Conservation (phyloP, 2,329 filamentous ascomycete genomes). For the Ceratocystis diversiconidia region DNA sequence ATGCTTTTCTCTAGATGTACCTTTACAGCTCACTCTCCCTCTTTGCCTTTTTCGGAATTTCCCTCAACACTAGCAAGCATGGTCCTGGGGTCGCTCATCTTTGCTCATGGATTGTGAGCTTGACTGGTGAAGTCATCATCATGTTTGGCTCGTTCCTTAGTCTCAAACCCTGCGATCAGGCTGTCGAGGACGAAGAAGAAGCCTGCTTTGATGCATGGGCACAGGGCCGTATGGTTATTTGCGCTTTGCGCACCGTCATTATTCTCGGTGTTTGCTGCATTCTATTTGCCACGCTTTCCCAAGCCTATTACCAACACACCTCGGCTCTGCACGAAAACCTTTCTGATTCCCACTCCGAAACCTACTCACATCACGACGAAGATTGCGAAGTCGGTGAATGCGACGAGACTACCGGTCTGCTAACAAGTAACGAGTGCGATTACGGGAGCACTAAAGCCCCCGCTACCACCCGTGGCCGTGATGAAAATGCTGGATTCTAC, state of each 20-base stretch:
- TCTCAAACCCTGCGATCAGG: slow-evolving; percentile 7
- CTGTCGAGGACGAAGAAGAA: neutral
- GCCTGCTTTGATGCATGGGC: slow-evolving; percentile 29
- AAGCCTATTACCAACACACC: slow-evolving; percentile 6
- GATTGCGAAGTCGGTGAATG: slow-evolving; percentile 29
- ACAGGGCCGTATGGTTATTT: slow-evolving; percentile 36
- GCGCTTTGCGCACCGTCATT: slow-evolving; percentile 45
- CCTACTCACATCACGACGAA: slow-evolving; percentile 19
- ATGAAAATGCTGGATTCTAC: slow-evolving; percentile 68
- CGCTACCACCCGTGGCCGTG: slow-evolving; percentile 27
- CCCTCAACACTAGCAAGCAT: slow-evolving; percentile 7
- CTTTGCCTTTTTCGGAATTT: slow-evolving; percentile 14
- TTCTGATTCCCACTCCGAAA: slow-evolving; percentile 5
- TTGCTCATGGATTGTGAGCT: slow-evolving; percentile 59
- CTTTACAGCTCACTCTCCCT: slow-evolving; percentile 12
- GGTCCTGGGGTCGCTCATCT: slow-evolving; percentile 71
- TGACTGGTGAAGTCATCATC: slow-evolving; percentile 60
- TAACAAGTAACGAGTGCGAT: slow-evolving; percentile 24
- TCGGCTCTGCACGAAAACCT: neutral
- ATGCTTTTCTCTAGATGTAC: slow-evolving; percentile 7
- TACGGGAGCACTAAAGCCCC: slow-evolving; percentile 14
- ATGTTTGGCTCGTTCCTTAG: slow-evolving; percentile 53
- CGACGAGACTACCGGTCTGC: slow-evolving; percentile 50
- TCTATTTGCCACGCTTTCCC: slow-evolving; percentile 27
- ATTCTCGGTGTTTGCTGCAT: slow-evolving; percentile 48